Base-by-base conservation (phyloP, 1,139 yeast species). In the Debaryomyces coudertii region DNA sequence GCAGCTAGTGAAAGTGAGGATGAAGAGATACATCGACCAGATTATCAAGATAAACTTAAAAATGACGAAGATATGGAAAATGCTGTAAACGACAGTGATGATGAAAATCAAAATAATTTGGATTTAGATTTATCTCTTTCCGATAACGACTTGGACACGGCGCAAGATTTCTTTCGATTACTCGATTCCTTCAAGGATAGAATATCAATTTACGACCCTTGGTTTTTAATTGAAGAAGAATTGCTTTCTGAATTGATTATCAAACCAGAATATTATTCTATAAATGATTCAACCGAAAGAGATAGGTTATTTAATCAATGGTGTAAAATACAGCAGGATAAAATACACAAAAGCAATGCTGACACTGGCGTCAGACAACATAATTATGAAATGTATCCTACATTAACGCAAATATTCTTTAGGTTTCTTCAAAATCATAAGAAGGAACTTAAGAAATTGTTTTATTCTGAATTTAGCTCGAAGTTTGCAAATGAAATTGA, bases 141-240 rank as follows among this genome's bases (percentile, higher is more conserved):
- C 9, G 64, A 58, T 4, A 56, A 53, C 4, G 39, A 15, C 5
- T 37, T 36, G 2, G 12, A 42, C 5, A 28, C 33, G 33, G 43
- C 40, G n/a, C 30, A 40, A 3, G 63, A 55, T 1, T 69, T 69
- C 48, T 46, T 48, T 4, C 36, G 42, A 2, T 56, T 74, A 15
- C 59, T 75, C 5, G 62, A 66, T 25, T 36, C 47, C 5, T 56
- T 58, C 43, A 50, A 58, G 33, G 50, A 57, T 20, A 50, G 52
- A 31, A 67, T 73, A 16, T 67, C 74, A 4, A 42, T 58, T 20
- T 69, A 61, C 52, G 73, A 73, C 36, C 66, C 76, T 2, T 75
- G 78, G 75, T 60, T 60, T 42, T 49, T 75, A 23, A 64, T 73
- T 0, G 73, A 72, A 49, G 78, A 73, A 44, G 72, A 69, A 23